Evolutionary conservation across 768 basidiomycete species (phyloP).

Genomic region (Amanita subjunquillea): DNA sequence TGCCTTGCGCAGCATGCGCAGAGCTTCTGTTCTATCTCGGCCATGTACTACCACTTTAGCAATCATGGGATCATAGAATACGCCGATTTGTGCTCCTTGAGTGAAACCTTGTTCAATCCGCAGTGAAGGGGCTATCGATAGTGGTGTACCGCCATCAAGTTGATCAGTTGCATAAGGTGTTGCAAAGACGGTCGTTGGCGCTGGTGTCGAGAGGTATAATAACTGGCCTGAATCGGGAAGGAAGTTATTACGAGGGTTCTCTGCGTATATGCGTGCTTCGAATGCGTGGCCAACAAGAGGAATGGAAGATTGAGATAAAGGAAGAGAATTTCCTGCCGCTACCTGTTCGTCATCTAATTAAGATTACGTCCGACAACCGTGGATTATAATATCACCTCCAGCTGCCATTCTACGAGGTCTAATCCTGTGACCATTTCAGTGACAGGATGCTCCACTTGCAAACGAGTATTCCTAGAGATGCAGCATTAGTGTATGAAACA

Average conservation of each 20-base stretch:
- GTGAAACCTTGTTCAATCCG: constrained; percentile 88
- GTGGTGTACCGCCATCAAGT: constrained; percentile 15
- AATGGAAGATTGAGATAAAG: constrained; percentile 65
- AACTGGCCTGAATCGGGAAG: constrained; percentile 84
- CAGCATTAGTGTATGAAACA: neutral
- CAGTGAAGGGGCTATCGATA: constrained; percentile 44
- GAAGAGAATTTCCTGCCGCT: constrained; percentile 80
- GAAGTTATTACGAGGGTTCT: constrained; percentile 89
- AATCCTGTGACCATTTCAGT: constrained; percentile 93
- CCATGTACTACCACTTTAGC: constrained; percentile 89
- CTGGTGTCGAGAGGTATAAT: constrained; percentile 72
- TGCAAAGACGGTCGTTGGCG: constrained; percentile 62
- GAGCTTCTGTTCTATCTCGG: constrained; percentile 71
- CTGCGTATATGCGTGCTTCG: constrained; percentile 92
- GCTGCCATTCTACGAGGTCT: constrained; percentile 93
- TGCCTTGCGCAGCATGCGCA: constrained; percentile 71
- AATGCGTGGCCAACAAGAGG: constrained; percentile 90
- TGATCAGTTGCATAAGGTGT: constrained; percentile 19
- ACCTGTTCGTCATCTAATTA: constrained; percentile 32
- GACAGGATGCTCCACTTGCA: constrained; percentile 88
- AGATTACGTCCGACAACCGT: neutral
- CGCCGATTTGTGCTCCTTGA: constrained; percentile 71
- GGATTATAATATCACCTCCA: constrained; percentile 41
- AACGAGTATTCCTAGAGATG: constrained; percentile 59
- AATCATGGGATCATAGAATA: constrained; percentile 90